Conservation (phyloP, 768 basidiomycete genomes). For the Trametes maxima region DNA sequence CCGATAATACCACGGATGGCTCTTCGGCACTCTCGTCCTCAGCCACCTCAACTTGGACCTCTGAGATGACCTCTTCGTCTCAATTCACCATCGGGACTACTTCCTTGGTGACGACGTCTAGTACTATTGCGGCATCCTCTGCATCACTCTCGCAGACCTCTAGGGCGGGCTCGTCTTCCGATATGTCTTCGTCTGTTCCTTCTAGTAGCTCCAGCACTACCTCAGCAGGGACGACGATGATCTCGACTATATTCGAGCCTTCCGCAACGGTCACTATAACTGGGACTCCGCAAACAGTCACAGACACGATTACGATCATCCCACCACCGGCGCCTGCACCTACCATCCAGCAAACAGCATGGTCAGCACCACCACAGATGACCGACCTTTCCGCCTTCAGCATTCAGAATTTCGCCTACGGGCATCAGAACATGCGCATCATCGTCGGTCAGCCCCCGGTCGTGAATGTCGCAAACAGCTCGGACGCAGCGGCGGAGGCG, state of each 20-base stretch:
- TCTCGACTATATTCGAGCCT: conserved; percentile 16
- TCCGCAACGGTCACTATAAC: conserved; percentile 28
- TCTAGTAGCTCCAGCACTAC: neutral
- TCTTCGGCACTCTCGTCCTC: neutral
- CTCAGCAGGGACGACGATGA: conserved; percentile 1
- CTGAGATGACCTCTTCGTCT: neutral
- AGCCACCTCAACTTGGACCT: neutral
- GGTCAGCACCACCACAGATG: conserved; percentile 56
- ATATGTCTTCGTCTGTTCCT: neutral
- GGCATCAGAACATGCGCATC: conserved; percentile 56
- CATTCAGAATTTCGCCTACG: conserved; percentile 56
- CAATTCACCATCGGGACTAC: neutral
- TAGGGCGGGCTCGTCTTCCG: neutral
- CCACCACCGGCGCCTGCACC: conserved; percentile 21
- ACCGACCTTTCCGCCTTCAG: conserved; percentile 63
- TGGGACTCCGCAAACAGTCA: conserved; percentile 22
- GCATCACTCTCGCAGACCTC: neutral
- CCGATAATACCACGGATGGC: conserved; percentile 1
- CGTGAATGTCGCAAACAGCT: conserved; percentile 20
- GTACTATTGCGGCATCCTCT: neutral
- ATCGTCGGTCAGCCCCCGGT: conserved; percentile 42
- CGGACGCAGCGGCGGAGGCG: neutral
- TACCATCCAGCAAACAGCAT: conserved; percentile 33
- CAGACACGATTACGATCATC: conserved; percentile 25
- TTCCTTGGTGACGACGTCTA: neutral